phyloP scores from a whole-genome alignment of 352 stramenopile species.

The Globisporangium parvum region DNA sequence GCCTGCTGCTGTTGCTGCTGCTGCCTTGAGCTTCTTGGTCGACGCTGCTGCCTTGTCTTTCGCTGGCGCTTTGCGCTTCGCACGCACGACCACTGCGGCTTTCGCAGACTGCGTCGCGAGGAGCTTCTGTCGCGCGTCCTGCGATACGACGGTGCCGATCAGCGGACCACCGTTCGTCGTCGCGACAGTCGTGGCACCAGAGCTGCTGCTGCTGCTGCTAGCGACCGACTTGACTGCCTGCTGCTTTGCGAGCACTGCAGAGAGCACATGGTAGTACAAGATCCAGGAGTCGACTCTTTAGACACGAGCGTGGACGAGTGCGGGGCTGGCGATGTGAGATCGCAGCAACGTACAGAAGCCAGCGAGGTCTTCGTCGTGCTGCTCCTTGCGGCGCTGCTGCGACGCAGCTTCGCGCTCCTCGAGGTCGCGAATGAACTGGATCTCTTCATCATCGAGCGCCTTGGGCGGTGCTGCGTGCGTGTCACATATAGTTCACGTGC shows the following conservation, averaged over 20 bases:
- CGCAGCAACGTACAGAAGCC: constrained; percentile 44
- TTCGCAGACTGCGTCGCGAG: constrained; percentile 20
- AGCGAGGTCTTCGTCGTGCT: constrained; percentile 70
- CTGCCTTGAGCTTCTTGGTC: constrained; percentile 16
- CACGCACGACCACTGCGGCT: constrained; percentile 34
- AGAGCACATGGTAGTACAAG: neutral
- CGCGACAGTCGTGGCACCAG: neutral
- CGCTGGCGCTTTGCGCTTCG: constrained; percentile 41
- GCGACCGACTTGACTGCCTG: constrained; percentile 1
- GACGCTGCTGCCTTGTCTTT: constrained; percentile 6
- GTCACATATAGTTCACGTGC: neutral
- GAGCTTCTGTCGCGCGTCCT: constrained; percentile 17
- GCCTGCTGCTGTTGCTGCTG: too few relatives aligned
- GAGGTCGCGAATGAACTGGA: constrained; percentile 73
- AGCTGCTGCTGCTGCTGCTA: constrained; percentile 16
- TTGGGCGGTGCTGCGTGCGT: constrained; percentile 59
- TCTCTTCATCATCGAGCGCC: constrained; percentile 81
- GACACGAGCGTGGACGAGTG: too few relatives aligned
- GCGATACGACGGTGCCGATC: neutral
- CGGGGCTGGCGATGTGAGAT: too few relatives aligned
- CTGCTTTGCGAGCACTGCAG: constrained; percentile 56
- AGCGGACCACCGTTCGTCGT: neutral
- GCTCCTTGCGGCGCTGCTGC: constrained; percentile 42
- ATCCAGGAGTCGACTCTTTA: neutral
- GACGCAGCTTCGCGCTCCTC: constrained; percentile 48